Evolutionary conservation across 2,329 filamentous ascomycete genomes (phyloP).

Genomic region (Nigrograna mackinnonii): DNA sequence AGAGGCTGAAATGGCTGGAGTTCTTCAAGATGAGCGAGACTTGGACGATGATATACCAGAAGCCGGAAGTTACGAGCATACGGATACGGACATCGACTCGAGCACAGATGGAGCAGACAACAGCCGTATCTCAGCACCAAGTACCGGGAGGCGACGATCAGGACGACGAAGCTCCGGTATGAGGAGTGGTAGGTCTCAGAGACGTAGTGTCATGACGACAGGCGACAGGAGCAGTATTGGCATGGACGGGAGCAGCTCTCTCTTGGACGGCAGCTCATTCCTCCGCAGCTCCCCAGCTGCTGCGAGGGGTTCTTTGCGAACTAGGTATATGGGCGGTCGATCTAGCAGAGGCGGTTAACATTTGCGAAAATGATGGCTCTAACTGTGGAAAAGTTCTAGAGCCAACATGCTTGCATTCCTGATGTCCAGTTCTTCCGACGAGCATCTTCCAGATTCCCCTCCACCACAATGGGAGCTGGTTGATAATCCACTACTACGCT

Average conservation of each 20-base stretch:
- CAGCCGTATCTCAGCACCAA: constrained; percentile 12
- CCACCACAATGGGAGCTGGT: too few relatives aligned
- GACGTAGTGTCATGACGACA: constrained; percentile 2
- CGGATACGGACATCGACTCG: constrained; percentile 54
- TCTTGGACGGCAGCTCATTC: constrained; percentile 41
- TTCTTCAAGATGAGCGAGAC: constrained; percentile 52
- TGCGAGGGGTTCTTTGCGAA: constrained; percentile 29
- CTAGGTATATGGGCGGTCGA: constrained; percentile 24
- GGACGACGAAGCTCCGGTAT: constrained; percentile 20
- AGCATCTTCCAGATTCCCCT: too few relatives aligned
- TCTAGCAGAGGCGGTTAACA: constrained; percentile 1
- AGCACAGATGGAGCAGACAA: constrained; percentile 21
- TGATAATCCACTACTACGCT: too few relatives aligned
- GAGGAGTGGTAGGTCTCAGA: constrained; percentile 4
- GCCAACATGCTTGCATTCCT: neutral
- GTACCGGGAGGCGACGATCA: constrained; percentile 18
- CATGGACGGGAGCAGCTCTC: constrained; percentile 38
- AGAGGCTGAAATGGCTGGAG: constrained; percentile 51
- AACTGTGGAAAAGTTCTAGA: neutral
- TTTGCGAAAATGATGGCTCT: neutral
- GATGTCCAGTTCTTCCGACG: too few relatives aligned
- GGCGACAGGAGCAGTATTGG: constrained; percentile 29
- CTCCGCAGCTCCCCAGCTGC: constrained; percentile 37
- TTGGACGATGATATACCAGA: constrained; percentile 57
- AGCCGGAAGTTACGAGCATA: constrained; percentile 58